Evolutionary conservation across 2,329 filamentous ascomycete species (phyloP), one percentile per base, ranked within the genome.

Genomic region (Cladosporium oxysporum): DNA sequence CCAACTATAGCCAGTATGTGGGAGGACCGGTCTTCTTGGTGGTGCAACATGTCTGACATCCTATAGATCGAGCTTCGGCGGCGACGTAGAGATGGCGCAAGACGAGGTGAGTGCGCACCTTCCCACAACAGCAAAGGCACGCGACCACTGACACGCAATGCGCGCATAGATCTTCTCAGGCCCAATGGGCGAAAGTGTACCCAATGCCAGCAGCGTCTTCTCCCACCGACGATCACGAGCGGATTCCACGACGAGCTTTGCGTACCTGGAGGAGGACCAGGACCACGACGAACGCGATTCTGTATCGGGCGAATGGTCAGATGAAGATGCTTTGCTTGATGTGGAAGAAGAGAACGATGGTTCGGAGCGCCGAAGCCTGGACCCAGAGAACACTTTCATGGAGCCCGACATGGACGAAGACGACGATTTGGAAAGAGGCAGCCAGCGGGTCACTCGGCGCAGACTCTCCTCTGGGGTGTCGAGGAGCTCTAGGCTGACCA

Each of bases 41-140:
- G 55, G 58, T 58, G 23, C 35, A 50, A 41, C 12, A 5, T 69
- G 28, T 44, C 63, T 53, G 57, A 59, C 61, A 23, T 21, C n/a
- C 12, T 55, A n/a, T n/a, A 35, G 49, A 61, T 79, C 89, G 41
- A 96, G 92, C 79, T 89, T 97, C 71, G 90, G 97, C 72, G 92
- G 92, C 71, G 92, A 97, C 78, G 93, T 98, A n/a, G 94, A 97
- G 77, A 98, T 99, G 95, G 94, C 95, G 23, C 92, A 96, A 61
- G 92, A 97, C 77, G 94, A 98, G 64, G 62, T 64, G 55, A 58
- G 55, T 26, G 55, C 55, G 21, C n/a, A 6, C 5, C 28, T 31
- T 14, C 26, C 28, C 18, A 21, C 14, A 33, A 11, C 10, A 31
- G 28, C 28, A n/a, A 55, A n/a, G 50, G 14, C 31, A n/a, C 31